A percentile compares a stretch with the other conserved stretches of the same genome.
Conservation (phyloP, 2,329 filamentous ascomycete species). For the Phyllosticta ampelicida region DNA sequence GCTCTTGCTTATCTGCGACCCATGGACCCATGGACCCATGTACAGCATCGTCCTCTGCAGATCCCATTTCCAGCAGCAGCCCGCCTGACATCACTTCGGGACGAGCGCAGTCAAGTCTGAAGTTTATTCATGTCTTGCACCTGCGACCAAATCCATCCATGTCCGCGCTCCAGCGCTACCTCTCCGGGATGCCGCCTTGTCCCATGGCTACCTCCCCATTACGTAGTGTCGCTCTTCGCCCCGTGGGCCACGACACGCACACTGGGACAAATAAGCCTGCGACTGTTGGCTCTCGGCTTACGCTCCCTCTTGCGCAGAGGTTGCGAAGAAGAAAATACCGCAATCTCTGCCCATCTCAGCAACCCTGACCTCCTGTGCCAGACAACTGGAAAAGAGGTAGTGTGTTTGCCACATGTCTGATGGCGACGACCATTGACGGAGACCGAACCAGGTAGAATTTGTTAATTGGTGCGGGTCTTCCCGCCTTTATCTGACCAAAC, state of each 20-base stretch:
- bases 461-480: background rate
- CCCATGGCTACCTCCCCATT: background rate
- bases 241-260: background rate
- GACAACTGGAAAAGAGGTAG: background rate
- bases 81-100: background rate
- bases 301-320: background rate
- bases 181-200: background rate
- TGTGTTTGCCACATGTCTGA: background rate
- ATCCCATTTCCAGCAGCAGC: background rate
- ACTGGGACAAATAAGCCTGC: background rate
- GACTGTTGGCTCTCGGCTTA: background rate
- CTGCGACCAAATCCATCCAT: background rate
- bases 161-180: background rate
- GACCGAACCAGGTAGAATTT: background rate
- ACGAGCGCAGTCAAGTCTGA: background rate
- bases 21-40: background rate
- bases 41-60: background rate
- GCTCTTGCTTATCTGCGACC: background rate
- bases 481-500: background rate
- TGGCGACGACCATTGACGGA: background rate
- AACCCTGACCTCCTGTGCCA: background rate
- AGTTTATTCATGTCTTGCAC: background rate
- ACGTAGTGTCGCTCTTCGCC: background rate
- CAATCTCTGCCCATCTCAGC: background rate
- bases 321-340: background rate